Percentiles rank a stretch among this genome's conserved stretches.
phyloP scores from a whole-genome alignment of 106 monocot genomes.

The Narthecium ossifragum region DNA sequence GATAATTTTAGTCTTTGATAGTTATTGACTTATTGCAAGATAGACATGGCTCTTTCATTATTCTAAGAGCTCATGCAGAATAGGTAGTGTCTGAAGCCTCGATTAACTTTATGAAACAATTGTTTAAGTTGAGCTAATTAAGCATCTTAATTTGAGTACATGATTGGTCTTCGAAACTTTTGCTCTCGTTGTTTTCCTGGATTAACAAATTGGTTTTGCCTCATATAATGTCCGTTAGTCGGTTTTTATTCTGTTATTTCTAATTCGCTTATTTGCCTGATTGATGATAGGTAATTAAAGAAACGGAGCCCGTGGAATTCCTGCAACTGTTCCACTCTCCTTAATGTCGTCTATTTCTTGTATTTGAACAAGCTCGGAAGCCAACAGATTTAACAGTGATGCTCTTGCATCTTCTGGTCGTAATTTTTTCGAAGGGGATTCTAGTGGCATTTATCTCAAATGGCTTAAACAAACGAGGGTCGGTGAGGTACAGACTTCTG shows the following conservation, averaged over 20 bases:
- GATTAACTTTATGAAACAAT: too few relatives aligned
- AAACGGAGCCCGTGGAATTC: conserved; percentile 12
- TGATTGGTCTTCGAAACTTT: background rate
- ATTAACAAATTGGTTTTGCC: background rate
- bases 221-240: too few relatives aligned
- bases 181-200: background rate
- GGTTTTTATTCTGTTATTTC: too few relatives aligned
- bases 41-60: too few relatives aligned
- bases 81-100: too few relatives aligned
- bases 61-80: too few relatives aligned
- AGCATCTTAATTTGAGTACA: background rate
- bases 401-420: background rate
- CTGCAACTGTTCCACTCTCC: conserved; percentile 13
- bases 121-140: too few relatives aligned
- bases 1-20: too few relatives aligned
- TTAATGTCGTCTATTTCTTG: conserved; percentile 2
- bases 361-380: background rate
- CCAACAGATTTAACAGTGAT: background rate
- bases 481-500: conserved; percentile 13
- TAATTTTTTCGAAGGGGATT: too few relatives aligned
- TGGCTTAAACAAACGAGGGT: background rate
- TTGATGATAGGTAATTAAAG: conserved; percentile 22
- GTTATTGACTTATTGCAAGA: too few relatives aligned
- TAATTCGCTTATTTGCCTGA: background rate
- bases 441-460: background rate